Base-by-base conservation (phyloP, 345 rosid species). In the Citrus sp. region DNA sequence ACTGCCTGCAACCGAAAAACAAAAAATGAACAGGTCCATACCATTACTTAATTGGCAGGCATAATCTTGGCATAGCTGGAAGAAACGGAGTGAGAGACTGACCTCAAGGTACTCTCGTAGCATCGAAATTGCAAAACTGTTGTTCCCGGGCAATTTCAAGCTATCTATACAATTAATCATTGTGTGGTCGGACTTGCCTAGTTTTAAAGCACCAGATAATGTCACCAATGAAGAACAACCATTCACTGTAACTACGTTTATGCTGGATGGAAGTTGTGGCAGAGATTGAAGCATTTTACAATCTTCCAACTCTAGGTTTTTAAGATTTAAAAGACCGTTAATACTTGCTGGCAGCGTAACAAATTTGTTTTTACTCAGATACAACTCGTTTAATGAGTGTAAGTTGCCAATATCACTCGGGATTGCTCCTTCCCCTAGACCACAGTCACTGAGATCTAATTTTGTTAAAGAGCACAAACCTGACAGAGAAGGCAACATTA, bases 261-360 rank as follows among this genome's bases (percentile, higher is more conserved):
- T 10, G 24, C 37, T 77, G 6, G 65, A 35, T 13, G 46, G 46
- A 40, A 9, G 13, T 40, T 9, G 46, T 40, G 46, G 46, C 46
- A 40, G 13, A 40, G 46, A 40, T 40, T 40, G 46, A 9, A 85
- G 82, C 74, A 18, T 70, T 72, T 72, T 66, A 69, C 86, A 80
- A 73, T 35, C 46, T 9, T 40, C 46, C 13, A 40, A 9, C 46
- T 40, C 13, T 40, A 40, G 12, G 0, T 2, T 0, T 40, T 2
- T 9, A 2, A 40, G 46, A 9, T 40, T 59, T n/a, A 77, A 58
- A 51, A 69, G 81, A 56, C 46, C 0, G 3, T 40, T 40, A 40
- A 40, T 40, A 12, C 13, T 40, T 40, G 13, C 13, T 0, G 46
- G 46, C 3, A 40, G 14, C 46, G 13, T 9, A 9, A 38, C 9